Base-by-base conservation (phyloP, 768 basidiomycete species). In the Dendrothele bispora region DNA sequence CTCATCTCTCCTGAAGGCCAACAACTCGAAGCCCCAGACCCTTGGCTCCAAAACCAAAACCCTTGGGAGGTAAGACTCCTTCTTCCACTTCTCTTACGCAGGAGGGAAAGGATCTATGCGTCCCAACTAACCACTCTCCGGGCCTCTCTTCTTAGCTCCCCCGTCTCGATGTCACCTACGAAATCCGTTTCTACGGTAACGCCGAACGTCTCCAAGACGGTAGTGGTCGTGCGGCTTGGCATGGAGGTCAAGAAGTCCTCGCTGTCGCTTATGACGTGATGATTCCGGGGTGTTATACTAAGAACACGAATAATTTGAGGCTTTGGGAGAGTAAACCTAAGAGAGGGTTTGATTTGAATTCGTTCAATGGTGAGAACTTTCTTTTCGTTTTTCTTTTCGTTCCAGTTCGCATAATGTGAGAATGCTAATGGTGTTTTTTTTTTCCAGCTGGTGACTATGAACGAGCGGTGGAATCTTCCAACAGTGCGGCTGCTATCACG, bases 201-300 rank as follows among this genome's bases (percentile, higher is more conserved):
- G 78, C 95, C 1, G 88, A 95, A 44, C 75, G 84, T 22, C 67
- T 83, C 27, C 61, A 67, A 17, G 81, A 83, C 53, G 81, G 77
- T 3, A 78, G 70, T 20, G 77, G 79, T 10, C 81, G 81, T 47
- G 87, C 80, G 2, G 56, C 77, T 14, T 92, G 90, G 90, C 78
- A 82, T 17, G 95, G 95, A 7, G 95, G 95, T 0, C 90, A 95
- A 68, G 92, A 97, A 66, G 93, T 97, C 25, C 63, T 95, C 24
- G 95, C 95, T 1, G 79, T 94, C 36, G 95, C 95, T 0, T 95
- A 95, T 61, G 95, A 98, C 62, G 85, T 91, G 17, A 95, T 95
- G 72, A 89, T 98, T 55, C 94, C 95, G 4, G 88, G 91, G 3
- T 93, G 82, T 61, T 77, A 75, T 21, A 94, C 90, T 34, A 78